These are phyloP conservation scores for Artemisia tridentata DNA, from an alignment of 129 eudicot species.

Conservation along the genomic window DNA sequence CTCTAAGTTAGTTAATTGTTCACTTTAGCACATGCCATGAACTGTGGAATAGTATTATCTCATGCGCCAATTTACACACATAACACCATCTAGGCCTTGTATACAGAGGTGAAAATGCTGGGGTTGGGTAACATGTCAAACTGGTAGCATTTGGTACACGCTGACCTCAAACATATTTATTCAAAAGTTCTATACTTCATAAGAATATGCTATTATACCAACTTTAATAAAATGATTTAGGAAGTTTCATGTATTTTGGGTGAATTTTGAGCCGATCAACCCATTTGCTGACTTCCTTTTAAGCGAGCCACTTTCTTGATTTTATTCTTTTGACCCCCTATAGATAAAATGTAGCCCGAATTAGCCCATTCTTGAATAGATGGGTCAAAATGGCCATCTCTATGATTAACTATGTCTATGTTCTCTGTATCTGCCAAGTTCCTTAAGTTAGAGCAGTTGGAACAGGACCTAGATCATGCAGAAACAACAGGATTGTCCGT, in stretches of 20 bases:
- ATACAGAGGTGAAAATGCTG: neutral
- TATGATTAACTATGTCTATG: constrained; percentile 13
- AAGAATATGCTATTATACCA: too few species aligned
- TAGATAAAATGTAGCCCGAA: neutral
- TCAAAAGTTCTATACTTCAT: neutral
- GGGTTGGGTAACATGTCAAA: neutral
- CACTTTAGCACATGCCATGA: too few species aligned
- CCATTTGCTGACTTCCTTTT: neutral
- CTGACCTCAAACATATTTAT: neutral
- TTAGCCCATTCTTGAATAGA: neutral
- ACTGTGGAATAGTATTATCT: neutral
- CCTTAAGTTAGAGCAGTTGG: constrained; percentile 89
- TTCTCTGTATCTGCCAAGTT: constrained; percentile 64
- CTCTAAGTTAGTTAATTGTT: too few species aligned
- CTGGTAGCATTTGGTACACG: neutral
- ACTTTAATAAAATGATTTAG: constrained; percentile 3
- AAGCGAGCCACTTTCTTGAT: neutral
- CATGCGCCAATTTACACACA: neutral
- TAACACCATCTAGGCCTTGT: neutral
- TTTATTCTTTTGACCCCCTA: neutral
- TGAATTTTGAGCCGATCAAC: neutral
- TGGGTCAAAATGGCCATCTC: neutral
- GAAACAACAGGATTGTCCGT: constrained; percentile 74
- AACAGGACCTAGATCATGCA: constrained; percentile 66
- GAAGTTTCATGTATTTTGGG: constrained; percentile 9